phyloP scores from a whole-genome alignment of 2,329 filamentous ascomycete genomes.

The Alternaria brassicicola region DNA sequence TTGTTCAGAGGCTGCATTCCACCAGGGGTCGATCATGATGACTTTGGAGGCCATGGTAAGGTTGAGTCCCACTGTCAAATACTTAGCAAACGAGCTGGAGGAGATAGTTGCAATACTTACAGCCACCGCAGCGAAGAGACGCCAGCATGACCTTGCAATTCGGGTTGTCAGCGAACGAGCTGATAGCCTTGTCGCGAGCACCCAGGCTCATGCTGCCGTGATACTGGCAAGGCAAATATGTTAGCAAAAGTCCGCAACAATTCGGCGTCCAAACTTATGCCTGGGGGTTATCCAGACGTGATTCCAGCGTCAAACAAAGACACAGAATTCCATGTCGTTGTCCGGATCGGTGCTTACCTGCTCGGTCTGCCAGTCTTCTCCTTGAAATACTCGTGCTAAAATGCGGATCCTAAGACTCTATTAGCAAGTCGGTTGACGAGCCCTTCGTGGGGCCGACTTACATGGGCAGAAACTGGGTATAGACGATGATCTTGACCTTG shows the following conservation, averaged over 20 bases:
- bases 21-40: constrained; percentile 60
- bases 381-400: constrained; percentile 56
- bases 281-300: background rate
- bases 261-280: background rate
- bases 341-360: constrained; percentile 36
- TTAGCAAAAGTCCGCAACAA: constrained; percentile 8
- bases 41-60: constrained; percentile 61
- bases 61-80: constrained; percentile 57
- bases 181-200: constrained; percentile 55
- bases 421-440: constrained; percentile 4
- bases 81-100: background rate
- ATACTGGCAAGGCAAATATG: constrained; percentile 38
- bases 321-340: background rate
- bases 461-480: constrained; percentile 64
- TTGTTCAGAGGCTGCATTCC: constrained; percentile 66
- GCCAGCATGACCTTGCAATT: constrained; percentile 59
- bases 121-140: constrained; percentile 63
- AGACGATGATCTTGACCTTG: constrained; percentile 63
- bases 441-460: constrained; percentile 11
- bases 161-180: constrained; percentile 52
- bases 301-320: background rate
- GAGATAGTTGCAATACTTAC: constrained; percentile 14
- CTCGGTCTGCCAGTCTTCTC: constrained; percentile 57
- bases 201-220: constrained; percentile 57
- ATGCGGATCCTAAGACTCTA: constrained; percentile 51